Evolutionary conservation across 169 alveolate genomes (phyloP).

Genomic region (Plasmodium relictum): DNA sequence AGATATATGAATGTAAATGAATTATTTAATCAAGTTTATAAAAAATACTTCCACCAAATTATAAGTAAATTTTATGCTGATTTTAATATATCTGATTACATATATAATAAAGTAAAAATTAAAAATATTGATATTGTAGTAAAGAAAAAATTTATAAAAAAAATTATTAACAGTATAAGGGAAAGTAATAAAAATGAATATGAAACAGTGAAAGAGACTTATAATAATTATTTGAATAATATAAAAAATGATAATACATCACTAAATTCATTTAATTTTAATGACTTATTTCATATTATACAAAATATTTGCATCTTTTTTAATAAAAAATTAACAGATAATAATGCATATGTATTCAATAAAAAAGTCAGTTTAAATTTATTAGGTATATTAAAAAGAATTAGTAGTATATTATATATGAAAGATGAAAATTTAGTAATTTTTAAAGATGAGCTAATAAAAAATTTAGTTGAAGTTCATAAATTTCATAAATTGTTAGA

Average conservation of each 20-base stretch:
- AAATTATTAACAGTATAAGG: neutral
- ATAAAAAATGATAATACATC: neutral
- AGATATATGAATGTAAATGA: constrained; percentile 29
- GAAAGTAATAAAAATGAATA: neutral
- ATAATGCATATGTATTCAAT: constrained; percentile 49
- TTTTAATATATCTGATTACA: constrained; percentile 25
- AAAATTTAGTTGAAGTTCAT: constrained; percentile 10
- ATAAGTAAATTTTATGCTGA: constrained; percentile 15
- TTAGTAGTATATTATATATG: neutral
- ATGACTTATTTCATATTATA: constrained; percentile 33
- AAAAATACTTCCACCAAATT: neutral
- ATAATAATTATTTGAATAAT: neutral
- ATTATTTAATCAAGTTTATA: constrained; percentile 12
- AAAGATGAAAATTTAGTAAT: constrained; percentile 16
- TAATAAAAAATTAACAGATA: constrained; percentile 9
- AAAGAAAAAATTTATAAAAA: constrained; percentile 5
- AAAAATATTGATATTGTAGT: constrained; percentile 8
- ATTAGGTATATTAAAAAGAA: constrained; percentile 29
- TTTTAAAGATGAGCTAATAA: constrained; percentile 20
- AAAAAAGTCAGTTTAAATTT: constrained; percentile 31
- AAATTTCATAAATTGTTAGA: constrained; percentile 19
- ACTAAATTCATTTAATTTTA: constrained; percentile 7
- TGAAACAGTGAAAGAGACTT: neutral
- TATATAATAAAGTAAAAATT: constrained; percentile 19
- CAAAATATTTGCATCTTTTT: constrained; percentile 26